Evolutionary conservation across 2,329 filamentous ascomycete genomes (phyloP), one percentile per base, ranked within the genome.

Genomic region (Volutella citrinella): DNA sequence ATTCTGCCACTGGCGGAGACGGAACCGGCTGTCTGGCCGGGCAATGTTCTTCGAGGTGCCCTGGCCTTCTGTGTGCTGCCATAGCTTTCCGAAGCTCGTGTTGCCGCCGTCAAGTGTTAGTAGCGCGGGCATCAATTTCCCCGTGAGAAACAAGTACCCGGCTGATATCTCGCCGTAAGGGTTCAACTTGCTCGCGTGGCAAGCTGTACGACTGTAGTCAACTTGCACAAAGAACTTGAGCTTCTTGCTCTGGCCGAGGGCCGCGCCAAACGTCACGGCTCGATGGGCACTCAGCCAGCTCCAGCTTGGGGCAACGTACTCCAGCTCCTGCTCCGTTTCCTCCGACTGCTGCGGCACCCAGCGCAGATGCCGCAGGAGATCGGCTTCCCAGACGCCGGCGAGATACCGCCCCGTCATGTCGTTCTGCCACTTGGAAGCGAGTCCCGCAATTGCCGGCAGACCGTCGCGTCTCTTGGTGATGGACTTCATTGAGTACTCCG

Each of bases 231-330:
- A 51, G 20, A 30, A 45, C 8, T 38, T 12, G 12, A 41, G 34
- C 2, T 36, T 16, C 6, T 33, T 28, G 17, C 25, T 38, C 5
- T 39, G n/a, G n/a, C n/a, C n/a, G n/a, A n/a, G n/a, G n/a, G n/a
- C 29, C 1, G 29, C 9, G 1, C 47, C 47, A 49, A 49, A 54
- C 3, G 41, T 48, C 5, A 52, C 49, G 4, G 39, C 41, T 1
- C 49, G 47, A 3, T 49, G 45, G 7, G 35, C 42, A 11, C 51
- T 52, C 4, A 54, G 32, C 51, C 49, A 55, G 15, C 49, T 55
- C 51, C 51, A 55, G 11, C 39, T 55, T 2, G 51, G 52, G 4
- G 40, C 42, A 4, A 49, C 36, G 3, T 45, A 48, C 5, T 30
- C 5, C 1, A 18, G 13, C 9, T 44, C 26, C 10, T 34, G 20